Evolutionary conservation across 805 yeast species (phyloP).

Genomic region (Starmerella bacillaris): DNA sequence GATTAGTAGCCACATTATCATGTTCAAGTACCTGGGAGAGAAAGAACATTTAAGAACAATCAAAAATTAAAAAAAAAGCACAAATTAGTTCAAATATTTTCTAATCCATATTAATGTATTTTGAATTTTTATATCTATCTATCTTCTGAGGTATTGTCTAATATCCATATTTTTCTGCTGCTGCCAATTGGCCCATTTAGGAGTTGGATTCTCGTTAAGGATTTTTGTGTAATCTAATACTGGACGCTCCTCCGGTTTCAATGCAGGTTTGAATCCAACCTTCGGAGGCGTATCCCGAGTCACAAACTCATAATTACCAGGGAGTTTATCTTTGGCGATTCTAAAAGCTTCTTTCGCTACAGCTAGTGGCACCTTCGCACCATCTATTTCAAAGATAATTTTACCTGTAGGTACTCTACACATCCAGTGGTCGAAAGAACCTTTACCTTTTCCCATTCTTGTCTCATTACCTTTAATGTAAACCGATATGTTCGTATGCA

Average conservation of each 20-base stretch:
- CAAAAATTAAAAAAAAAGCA: too few species aligned
- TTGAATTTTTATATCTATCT: too few species aligned
- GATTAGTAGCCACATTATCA: too few species aligned
- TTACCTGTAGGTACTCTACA: conserved; percentile 91
- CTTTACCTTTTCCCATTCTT: conserved; percentile 99
- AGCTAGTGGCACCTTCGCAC: conserved; percentile 62
- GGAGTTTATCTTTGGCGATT: conserved; percentile 79
- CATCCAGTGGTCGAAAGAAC: conserved; percentile 95
- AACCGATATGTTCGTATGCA: conserved; percentile 72
- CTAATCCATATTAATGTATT: too few species aligned
- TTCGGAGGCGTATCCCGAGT: conserved; percentile 43
- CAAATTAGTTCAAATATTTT: too few species aligned
- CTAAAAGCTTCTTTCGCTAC: conserved; percentile 78
- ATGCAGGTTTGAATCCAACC: conserved; percentile 45
- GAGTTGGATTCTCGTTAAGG: conserved; percentile 43
- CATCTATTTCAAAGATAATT: conserved; percentile 65
- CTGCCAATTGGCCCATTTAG: conserved; percentile 28
- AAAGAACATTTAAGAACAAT: too few species aligned
- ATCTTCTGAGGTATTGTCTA: conserved; percentile 46
- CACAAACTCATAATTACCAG: conserved; percentile 80
- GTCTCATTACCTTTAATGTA: conserved; percentile 95
- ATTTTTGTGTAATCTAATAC: conserved; percentile 37
- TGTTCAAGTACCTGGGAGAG: too few species aligned
- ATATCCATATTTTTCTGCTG: conserved; percentile 28
- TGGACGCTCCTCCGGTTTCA: conserved; percentile 28